Conservation (phyloP, 1,284 basidiomycete species). For the Cryptococcus sp. region DNA sequence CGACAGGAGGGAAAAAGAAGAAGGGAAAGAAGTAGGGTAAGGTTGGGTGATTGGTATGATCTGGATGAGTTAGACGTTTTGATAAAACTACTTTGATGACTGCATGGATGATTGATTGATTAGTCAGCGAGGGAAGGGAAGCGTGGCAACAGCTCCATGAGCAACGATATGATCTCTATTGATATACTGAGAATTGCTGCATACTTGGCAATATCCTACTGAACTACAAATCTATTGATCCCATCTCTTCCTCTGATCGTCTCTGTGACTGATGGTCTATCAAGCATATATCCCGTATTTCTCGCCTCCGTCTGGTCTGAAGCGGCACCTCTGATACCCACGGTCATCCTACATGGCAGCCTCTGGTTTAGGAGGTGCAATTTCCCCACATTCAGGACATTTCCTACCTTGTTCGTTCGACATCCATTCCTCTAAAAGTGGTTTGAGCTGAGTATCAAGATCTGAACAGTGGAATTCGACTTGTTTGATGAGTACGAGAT, state of each 20-base stretch:
- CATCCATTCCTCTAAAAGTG: slow-evolving; percentile 77
- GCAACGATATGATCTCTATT: too few species aligned
- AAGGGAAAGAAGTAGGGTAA: neutral
- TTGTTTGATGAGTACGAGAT: slow-evolving; percentile 79
- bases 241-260: too few species aligned
- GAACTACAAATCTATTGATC: too few species aligned
- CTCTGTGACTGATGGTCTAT: too few species aligned
- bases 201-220: too few species aligned
- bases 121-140: neutral
- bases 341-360: neutral
- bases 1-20: slow-evolving; percentile 12
- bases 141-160: neutral
- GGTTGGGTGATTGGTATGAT: neutral
- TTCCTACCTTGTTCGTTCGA: slow-evolving; percentile 58
- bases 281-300: too few species aligned
- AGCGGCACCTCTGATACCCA: too few species aligned
- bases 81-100: neutral
- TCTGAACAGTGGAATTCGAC: slow-evolving; percentile 85
- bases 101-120: neutral
- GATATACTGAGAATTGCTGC: too few species aligned
- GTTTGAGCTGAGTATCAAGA: slow-evolving; percentile 89
- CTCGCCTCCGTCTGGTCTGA: too few species aligned
- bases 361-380: slow-evolving; percentile 52
- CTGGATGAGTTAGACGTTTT: neutral
- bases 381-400: slow-evolving; percentile 64